Conservation (phyloP, 805 yeast genomes). For the Geotrichum ghanense region DNA sequence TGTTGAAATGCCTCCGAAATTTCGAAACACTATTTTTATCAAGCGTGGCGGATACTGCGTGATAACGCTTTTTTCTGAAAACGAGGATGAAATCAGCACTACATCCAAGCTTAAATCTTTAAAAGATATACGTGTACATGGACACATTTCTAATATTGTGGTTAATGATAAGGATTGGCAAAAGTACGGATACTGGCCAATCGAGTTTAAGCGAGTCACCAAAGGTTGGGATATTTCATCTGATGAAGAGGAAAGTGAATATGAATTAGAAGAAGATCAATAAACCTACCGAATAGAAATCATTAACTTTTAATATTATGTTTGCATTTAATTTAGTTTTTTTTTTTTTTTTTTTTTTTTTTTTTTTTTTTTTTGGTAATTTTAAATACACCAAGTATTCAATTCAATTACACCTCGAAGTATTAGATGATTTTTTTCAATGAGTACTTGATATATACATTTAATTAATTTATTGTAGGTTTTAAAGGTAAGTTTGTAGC, state of each 20-base stretch:
- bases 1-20: slow-evolving; percentile 24
- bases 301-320: no score
- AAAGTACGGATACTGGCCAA: slow-evolving; percentile 23
- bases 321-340: no score
- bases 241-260: slow-evolving; percentile 18
- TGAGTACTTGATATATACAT: no score
- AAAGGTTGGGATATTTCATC: slow-evolving; percentile 14
- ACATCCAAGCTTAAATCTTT: slow-evolving; percentile 3
- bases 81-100: no score
- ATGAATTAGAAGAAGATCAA: slow-evolving; percentile 15
- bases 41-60: slow-evolving; percentile 27
- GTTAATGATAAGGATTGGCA: slow-evolving; percentile 25
- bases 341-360: no score
- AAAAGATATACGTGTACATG: slow-evolving; percentile 19
- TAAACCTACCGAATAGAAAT: no score
- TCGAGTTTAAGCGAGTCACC: slow-evolving; percentile 18
- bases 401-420: no score
- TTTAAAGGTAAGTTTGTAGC: no score
- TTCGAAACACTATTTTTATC: slow-evolving; percentile 26
- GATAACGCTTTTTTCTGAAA: slow-evolving; percentile 16
- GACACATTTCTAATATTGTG: slow-evolving; percentile 25
- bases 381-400: no score
- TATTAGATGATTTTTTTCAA: no score
- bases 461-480: no score
- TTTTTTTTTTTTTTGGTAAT: no score